Evolutionary conservation across 176 grass and related monocot genomes (phyloP), one percentile per base, ranked within the genome.

Genomic region (Juncus inflexus): DNA sequence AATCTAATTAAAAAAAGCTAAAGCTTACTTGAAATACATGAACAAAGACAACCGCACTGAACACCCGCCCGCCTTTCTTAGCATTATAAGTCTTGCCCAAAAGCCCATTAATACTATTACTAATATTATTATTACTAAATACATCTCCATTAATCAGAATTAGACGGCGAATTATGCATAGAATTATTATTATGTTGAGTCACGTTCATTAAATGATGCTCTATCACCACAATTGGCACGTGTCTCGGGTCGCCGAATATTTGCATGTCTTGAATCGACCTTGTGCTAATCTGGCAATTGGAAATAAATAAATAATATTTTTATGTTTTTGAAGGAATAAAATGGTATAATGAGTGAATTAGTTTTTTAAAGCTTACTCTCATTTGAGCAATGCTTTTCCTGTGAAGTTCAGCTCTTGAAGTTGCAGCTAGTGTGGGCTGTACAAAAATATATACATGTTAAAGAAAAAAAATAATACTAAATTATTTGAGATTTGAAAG

Each of bases 371-470:
- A 28, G 67, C 55, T 50, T 55, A 87, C 92, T 82, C 87, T 96
- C 92, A 96, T 96, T 75, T 91, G 82, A n/a, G 66, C 79, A 69
- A 96, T 86, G 74, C 81, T 91, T 88, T 73, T 96, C 60, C 92
- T 83, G 41, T 96, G 87, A 49, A 88, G 77, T 78, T 91, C 87
- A 74, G 87, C 92, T 50, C 80, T 82, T 75, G 84, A 77, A 40
- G 57, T 66, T 9, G 92, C 86, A 76, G 70, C 85, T 55, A 85
- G 79, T 61, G 83, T 56, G 42, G 92, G 87, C 84, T 91, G 52
- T 72, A n/a, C 83, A 3, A 79, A 62, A 75, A 4, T 2, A 81
- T 81, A 64, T 61, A 75, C 74, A 15, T 19, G 64, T 81, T 40
- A 76, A 76, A 76, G 36, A 66, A 10, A 9, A 12, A 14, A 77